Evolutionary conservation across 2,329 filamentous ascomycete species (phyloP), one percentile per base, ranked within the genome.

Genomic region (Fusarium buxicola): DNA sequence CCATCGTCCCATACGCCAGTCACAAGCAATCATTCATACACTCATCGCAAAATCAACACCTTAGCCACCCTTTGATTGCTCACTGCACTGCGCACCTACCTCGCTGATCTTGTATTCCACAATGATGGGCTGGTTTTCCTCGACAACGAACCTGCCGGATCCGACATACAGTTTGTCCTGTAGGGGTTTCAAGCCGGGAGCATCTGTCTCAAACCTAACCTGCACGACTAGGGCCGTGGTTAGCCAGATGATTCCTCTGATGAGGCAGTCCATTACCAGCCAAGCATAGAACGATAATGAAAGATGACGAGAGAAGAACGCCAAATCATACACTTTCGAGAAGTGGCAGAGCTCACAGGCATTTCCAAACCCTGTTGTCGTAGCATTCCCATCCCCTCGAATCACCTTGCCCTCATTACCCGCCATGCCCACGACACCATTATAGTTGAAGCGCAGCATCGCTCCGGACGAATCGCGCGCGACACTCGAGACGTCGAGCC

Each of bases 51-150:
- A 21, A 49, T 27, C 30, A 34, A 44, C 24, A 12, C 15, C 21
- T 68, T 31, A 64, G 10, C 38, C 39, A 30, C 18, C 30, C 36
- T 44, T 45, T 18, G 43, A 21, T 21, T 53, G 45, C 32, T 58
- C 60, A 8, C 58, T 61, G 32, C 69, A 73, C 13, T 59, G 58
- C 7, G 71, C 69, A 11, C 64, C 70, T 13, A 80, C 76, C 55
- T 79, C 73, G 51, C 77, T 80, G 60, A 80, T 78, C 61, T 78
- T 79, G 64, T 79, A 80, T 66, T 80, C 77, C 16, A 81, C 77
- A 25, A 75, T 63, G 15, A 73, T 61, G 24, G 72, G 66, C 43
- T 74, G 67, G 10, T 74, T 72, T 36, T 70, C 57, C 36, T 75
- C 73, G 28, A 79, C 63, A 28, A 79, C 69, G 61, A 81, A 80